These are phyloP conservation scores for Hyaloscypha variabilis DNA, from an alignment of 495 filamentous ascomycete species.

Conservation along the genomic window DNA sequence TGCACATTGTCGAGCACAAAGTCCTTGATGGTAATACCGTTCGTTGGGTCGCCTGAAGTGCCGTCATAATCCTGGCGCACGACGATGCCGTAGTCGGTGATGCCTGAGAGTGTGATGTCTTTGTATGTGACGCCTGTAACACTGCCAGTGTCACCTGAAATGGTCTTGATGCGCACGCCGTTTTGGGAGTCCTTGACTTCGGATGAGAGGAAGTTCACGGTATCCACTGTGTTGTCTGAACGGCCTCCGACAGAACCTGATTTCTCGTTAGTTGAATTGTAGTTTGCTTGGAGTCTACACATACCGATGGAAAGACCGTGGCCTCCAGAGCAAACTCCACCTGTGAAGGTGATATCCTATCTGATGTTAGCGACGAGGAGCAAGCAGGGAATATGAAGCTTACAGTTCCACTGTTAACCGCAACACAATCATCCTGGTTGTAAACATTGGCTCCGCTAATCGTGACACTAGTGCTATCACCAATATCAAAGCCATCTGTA, in stretches of 20 bases:
- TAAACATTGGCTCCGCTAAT: slow-evolving; percentile 58
- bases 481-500: slow-evolving; percentile 69
- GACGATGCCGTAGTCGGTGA: slow-evolving; percentile 64
- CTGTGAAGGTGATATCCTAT: slow-evolving; percentile 53
- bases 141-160: slow-evolving; percentile 55
- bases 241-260: slow-evolving; percentile 68
- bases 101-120: slow-evolving; percentile 59
- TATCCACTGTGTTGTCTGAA: slow-evolving; percentile 57
- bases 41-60: slow-evolving; percentile 43
- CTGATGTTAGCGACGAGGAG: slow-evolving; percentile 42
- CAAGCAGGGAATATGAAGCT: neutral
- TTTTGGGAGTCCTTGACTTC: slow-evolving; percentile 58
- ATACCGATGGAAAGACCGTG: slow-evolving; percentile 61
- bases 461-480: slow-evolving; percentile 45
- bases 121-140: slow-evolving; percentile 61
- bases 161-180: slow-evolving; percentile 65
- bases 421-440: slow-evolving; percentile 68
- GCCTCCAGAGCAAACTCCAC: slow-evolving; percentile 56
- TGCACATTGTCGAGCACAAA: slow-evolving; percentile 43
- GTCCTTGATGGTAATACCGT: slow-evolving; percentile 44
- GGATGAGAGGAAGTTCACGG: slow-evolving; percentile 54
- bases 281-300: neutral
- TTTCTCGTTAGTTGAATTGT: slow-evolving; percentile 25
- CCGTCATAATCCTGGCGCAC: slow-evolving; percentile 68
- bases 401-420: slow-evolving; percentile 55